These are phyloP conservation scores for Styphnolobium japonicum DNA, from an alignment of 306 rosid genomes.

Conservation along the genomic window DNA sequence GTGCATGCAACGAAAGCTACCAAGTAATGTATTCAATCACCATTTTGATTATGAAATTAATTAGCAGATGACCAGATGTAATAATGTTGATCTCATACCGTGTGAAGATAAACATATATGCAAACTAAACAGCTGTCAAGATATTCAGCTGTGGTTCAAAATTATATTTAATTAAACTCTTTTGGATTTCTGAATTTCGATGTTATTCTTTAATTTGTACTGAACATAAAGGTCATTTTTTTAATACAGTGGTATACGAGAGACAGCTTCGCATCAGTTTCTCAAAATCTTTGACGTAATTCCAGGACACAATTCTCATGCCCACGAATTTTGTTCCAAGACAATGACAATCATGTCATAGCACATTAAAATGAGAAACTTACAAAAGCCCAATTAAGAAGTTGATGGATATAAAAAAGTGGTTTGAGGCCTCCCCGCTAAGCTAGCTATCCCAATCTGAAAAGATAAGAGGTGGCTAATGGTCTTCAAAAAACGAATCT, in stretches of 20 bases:
- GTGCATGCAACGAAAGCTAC: neutral
- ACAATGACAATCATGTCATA: neutral
- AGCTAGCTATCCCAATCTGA: neutral
- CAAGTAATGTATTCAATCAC: neutral
- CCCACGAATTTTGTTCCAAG: neutral
- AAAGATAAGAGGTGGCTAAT: neutral
- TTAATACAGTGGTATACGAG: neutral
- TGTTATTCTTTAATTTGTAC: neutral
- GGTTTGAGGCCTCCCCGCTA: neutral
- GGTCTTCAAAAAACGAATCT: conserved; percentile 27
- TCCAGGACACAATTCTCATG: neutral
- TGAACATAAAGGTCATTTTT: neutral
- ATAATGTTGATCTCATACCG: no score
- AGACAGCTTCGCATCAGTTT: neutral
- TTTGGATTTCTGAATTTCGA: no score
- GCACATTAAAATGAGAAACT: neutral
- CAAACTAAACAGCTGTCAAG: no score
- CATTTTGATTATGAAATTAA: no score
- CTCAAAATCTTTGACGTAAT: neutral
- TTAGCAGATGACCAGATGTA: no score
- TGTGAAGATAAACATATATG: no score
- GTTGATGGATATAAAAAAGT: neutral
- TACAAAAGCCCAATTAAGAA: neutral
- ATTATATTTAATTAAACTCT: no score
- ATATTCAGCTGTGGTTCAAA: no score